phyloP scores from a whole-genome alignment of 495 filamentous ascomycete genomes.

The Jackrogersella multiformis region DNA sequence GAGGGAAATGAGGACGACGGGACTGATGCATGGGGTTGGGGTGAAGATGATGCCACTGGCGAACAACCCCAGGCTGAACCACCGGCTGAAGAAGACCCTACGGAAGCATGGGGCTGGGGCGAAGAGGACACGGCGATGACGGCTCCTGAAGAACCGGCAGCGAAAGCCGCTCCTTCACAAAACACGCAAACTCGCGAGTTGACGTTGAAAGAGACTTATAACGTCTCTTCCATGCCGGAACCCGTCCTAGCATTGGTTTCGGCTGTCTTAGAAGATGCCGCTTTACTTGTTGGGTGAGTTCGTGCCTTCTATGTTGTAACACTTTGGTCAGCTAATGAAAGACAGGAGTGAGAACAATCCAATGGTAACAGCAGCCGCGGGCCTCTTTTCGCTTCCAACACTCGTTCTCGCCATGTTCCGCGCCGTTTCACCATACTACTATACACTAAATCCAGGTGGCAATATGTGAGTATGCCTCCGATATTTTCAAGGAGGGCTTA shows the following conservation, averaged over 20 bases:
- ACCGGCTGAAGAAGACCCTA: slow-evolving; percentile 57
- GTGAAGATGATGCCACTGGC: slow-evolving; percentile 40
- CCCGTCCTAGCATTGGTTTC: slow-evolving; percentile 75
- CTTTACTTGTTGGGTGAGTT: slow-evolving; percentile 66
- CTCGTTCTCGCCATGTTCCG: slow-evolving; percentile 91
- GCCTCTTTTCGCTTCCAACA: slow-evolving; percentile 81
- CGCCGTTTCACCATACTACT: slow-evolving; percentile 83
- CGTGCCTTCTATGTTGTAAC: neutral
- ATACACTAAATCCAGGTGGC: slow-evolving; percentile 70
- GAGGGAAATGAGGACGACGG: slow-evolving; percentile 36
- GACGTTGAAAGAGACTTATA: slow-evolving; percentile 86
- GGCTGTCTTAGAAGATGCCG: slow-evolving; percentile 74
- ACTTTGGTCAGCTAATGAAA: slow-evolving; percentile 20
- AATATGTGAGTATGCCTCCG: slow-evolving; percentile 69
- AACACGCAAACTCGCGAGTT: slow-evolving; percentile 58
- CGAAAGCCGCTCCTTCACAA: slow-evolving; percentile 29
- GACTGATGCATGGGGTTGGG: slow-evolving; percentile 47
- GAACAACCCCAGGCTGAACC: slow-evolving; percentile 28
- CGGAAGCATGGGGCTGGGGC: slow-evolving; percentile 70
- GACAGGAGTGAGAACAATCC: slow-evolving; percentile 54
- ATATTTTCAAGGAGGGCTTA: neutral
- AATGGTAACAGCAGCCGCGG: slow-evolving; percentile 75
- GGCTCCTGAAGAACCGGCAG: slow-evolving; percentile 38
- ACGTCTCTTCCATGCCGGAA: slow-evolving; percentile 84
- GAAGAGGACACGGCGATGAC: slow-evolving; percentile 57